Base-by-base conservation (phyloP, 257 asterid genomes). In the Striga asiatica region DNA sequence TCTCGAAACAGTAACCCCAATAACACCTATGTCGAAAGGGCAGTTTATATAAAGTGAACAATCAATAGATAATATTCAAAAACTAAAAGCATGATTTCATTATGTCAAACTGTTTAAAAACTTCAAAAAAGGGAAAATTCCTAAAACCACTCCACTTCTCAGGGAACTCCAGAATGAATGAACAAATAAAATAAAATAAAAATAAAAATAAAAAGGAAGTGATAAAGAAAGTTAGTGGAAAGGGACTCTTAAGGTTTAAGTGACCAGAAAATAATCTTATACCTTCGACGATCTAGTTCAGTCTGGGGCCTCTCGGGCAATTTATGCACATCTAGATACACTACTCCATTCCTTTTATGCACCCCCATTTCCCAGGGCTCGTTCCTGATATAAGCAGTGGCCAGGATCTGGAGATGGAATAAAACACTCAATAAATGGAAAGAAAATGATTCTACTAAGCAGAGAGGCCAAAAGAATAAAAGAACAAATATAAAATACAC, bases 341-440 rank as follows among this genome's bases (percentile, higher is more conserved):
- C 78, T 8, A 81, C 88, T 28, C 96, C 94, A 53, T 87, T 87
- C 77, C 96, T 76, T 71, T 84, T 91, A 74, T 91, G 98, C 49
- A 91, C 96, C 62, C 98, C 98, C 98, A 91, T 91, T 76, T 91
- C 98, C 98, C 98, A 91, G 45, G 98, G 85, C 48, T 91, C 98
- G 18, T 91, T 78, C 78, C 94, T 78, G 21, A 76, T 74, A 78
- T 91, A 91, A 64, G 96, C 92, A 63, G 96, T 80, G 35, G 95
- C 96, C 82, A 91, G 56, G 75, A 91, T 87, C 98, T 91, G 62
- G 64, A 71, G 32, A 73, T 16, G 62, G 58, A 60, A 64, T 21
- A 34, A 8, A 58, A 11, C 58, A 66, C 25, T 28, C 22, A 32
- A 16, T 20, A 25, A 50, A 28, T 35, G 0, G 23, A 51, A 64